Evolutionary conservation across 768 basidiomycete species (phyloP).

Genomic region (Podaxis carcinomalis): DNA sequence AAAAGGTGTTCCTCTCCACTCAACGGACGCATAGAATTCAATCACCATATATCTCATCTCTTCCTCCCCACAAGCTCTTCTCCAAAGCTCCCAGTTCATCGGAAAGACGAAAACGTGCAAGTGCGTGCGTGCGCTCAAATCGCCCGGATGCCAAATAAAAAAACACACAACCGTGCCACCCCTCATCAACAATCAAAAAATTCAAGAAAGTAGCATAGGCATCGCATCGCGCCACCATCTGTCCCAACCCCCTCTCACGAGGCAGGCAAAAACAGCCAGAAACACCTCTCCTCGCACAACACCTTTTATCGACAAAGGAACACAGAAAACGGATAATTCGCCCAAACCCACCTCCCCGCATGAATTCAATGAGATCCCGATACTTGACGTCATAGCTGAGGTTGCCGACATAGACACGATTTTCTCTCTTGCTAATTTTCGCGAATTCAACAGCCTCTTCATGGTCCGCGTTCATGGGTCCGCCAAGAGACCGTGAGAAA

Average conservation of each 20-base stretch:
- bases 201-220: constrained; percentile 8
- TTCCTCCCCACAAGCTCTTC: constrained; percentile 29
- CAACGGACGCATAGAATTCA: background rate
- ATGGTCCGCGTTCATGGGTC: constrained; percentile 85
- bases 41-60: constrained; percentile 12
- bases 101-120: constrained; percentile 23
- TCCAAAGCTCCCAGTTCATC: constrained; percentile 37
- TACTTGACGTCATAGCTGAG: constrained; percentile 99
- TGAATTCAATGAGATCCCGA: constrained; percentile 98
- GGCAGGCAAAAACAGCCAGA: background rate
- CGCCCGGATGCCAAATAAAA: background rate
- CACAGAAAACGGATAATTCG: constrained; percentile 49
- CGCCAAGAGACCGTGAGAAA: constrained; percentile 78
- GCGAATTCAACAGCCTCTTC: constrained; percentile 95
- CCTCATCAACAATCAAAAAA: constrained; percentile 2
- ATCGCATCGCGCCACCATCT: constrained; percentile 5
- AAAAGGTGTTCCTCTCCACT: constrained; percentile 25
- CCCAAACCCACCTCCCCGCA: constrained; percentile 99
- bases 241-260: constrained; percentile 7
- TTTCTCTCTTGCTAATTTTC: constrained; percentile 95
- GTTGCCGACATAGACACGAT: constrained; percentile 98
- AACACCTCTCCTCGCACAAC: constrained; percentile 4
- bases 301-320: constrained; percentile 20
- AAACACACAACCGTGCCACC: background rate
- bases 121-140: constrained; percentile 4